Evolutionary conservation across 78 protist species (phyloP).

Genomic region (Parvularia atlantis): DNA sequence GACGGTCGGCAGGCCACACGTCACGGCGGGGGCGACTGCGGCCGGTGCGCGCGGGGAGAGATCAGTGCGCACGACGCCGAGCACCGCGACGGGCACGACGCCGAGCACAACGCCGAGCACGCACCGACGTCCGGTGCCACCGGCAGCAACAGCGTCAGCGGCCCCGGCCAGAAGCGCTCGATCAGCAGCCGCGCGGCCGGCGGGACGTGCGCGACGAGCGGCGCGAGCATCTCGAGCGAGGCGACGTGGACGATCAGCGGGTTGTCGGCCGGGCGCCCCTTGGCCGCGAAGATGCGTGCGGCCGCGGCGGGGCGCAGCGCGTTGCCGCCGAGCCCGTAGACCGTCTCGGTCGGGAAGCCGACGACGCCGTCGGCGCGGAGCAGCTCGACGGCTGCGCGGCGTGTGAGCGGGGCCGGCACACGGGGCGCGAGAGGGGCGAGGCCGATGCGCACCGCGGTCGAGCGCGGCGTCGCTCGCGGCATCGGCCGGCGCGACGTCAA

Average conservation of each 20-base stretch:
- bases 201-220: too few species aligned
- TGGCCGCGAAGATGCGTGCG: background rate
- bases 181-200: background rate
- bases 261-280: background rate
- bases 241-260: background rate
- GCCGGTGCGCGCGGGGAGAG: too few species aligned
- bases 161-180: slow-evolving; percentile 35
- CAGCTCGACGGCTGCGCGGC: background rate
- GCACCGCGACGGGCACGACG: too few species aligned
- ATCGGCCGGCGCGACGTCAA: too few species aligned
- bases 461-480: too few species aligned
- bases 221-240: background rate
- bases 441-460: too few species aligned
- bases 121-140: too few species aligned
- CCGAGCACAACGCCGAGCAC: too few species aligned
- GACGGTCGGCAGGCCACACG: slow-evolving; percentile 18
- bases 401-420: too few species aligned
- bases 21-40: background rate
- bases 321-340: background rate
- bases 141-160: slow-evolving; percentile 12
- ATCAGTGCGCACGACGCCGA: too few species aligned
- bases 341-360: background rate
- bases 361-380: background rate
- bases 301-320: background rate
- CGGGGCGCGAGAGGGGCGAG: too few species aligned